A percentile compares a stretch with the other conserved stretches of the same genome.
phyloP scores from a whole-genome alignment of 805 yeast genomes.

The Groenewaldozyma salmanticensis region DNA sequence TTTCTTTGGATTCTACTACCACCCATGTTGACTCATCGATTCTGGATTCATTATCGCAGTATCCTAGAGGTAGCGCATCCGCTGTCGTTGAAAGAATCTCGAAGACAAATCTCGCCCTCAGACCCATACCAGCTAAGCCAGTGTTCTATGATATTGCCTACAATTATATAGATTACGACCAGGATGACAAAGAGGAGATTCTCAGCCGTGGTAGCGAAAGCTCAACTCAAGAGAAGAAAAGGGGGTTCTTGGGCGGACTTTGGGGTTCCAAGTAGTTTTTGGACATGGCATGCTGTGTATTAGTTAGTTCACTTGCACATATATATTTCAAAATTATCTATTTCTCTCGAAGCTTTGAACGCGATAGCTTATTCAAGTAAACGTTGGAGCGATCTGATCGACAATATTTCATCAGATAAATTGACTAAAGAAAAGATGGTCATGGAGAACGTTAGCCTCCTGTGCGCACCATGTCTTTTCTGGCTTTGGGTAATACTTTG shows the following conservation, averaged over 20 bases:
- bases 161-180: constrained; percentile 54
- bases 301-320: background rate
- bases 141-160: constrained; percentile 85
- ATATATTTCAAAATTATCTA: no score
- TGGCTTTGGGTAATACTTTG: no score
- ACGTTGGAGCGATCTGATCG: no score
- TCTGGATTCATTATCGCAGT: constrained; percentile 37
- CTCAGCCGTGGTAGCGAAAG: background rate
- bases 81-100: constrained; percentile 20
- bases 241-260: constrained; percentile 55
- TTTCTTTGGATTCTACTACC: constrained; percentile 11
- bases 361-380: no score
- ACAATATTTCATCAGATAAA: background rate
- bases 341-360: no score
- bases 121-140: constrained; percentile 71
- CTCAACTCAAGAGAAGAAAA: constrained; percentile 38
- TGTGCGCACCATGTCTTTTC: background rate
- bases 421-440: background rate
- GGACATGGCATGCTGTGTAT: background rate
- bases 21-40: constrained; percentile 15
- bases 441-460: background rate
- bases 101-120: constrained; percentile 24
- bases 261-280: constrained; percentile 13
- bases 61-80: constrained; percentile 26
- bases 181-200: constrained; percentile 4